Conservation (phyloP, 2,329 filamentous ascomycete species). For the Lizonia empirigonia region DNA sequence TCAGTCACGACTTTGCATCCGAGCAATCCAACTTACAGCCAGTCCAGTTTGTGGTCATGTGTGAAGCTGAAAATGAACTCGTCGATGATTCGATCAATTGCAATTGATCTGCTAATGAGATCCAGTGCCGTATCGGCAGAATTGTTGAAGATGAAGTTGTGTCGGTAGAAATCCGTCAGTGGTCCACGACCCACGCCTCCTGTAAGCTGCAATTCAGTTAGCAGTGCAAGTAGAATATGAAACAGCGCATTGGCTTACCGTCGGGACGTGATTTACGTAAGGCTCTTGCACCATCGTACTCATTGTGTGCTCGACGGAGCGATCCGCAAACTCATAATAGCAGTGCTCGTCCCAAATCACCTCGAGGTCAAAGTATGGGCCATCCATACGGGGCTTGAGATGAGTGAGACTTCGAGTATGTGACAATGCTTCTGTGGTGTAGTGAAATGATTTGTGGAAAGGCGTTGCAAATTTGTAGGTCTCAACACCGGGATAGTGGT, state of each 20-base stretch:
- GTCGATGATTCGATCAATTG: constrained; percentile 65
- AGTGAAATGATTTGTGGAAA: constrained; percentile 53
- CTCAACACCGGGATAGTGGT: constrained; percentile 54
- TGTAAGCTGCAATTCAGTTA: constrained; percentile 45
- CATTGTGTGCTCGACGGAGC: constrained; percentile 73
- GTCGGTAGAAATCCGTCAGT: constrained; percentile 68
- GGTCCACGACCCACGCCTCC: constrained; percentile 68
- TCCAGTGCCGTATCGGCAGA: constrained; percentile 68
- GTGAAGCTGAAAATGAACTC: constrained; percentile 35
- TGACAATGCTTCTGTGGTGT: constrained; percentile 60
- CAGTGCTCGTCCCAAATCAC: constrained; percentile 78
- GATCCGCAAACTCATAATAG: constrained; percentile 68
- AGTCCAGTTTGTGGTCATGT: constrained; percentile 28
- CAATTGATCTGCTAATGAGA: constrained; percentile 71
- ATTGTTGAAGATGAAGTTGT: constrained; percentile 76
- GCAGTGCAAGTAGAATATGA: background rate
- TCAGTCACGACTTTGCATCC: too few relatives aligned
- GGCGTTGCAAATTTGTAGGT: constrained; percentile 58
- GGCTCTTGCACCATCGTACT: constrained; percentile 78
- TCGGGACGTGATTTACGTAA: constrained; percentile 76
- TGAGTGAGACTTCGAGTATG: constrained; percentile 69
- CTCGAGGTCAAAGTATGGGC: constrained; percentile 73
- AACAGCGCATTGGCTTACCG: constrained; percentile 32
- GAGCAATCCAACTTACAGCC: constrained; percentile 32
- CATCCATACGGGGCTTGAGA: constrained; percentile 64